Percentiles rank a stretch among this genome's conserved stretches.
Conservation (phyloP, 495 filamentous ascomycete genomes). For the Podospora pseudocomata region DNA sequence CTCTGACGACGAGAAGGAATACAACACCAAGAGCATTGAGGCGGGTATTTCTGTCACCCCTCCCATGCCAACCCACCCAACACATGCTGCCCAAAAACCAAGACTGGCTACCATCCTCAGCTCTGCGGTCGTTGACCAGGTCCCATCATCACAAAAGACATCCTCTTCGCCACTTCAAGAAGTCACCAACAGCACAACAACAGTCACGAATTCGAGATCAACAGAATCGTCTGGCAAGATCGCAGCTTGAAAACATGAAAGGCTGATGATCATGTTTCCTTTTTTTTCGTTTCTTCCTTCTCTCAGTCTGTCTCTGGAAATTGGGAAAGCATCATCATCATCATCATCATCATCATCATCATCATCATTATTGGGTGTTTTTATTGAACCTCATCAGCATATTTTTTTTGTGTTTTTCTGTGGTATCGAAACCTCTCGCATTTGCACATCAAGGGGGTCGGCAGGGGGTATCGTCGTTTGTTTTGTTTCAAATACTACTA, state of each 20-base stretch:
- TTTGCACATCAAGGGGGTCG: not conserved
- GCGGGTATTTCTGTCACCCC: slow-evolving; percentile 2
- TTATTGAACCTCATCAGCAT: not conserved
- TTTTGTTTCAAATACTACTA: not conserved
- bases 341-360: not conserved
- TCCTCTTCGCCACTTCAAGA: slow-evolving; percentile 11
- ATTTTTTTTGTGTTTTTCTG: not conserved
- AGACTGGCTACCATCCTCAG: slow-evolving; percentile 38
- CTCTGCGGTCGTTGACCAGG: slow-evolving; percentile 21
- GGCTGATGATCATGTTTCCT: not conserved
- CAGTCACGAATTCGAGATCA: not conserved
- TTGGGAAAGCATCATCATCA: not conserved
- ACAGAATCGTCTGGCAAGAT: not conserved
- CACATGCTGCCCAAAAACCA: slow-evolving; percentile 32
- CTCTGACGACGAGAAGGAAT: slow-evolving; percentile 31
- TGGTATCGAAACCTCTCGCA: not conserved
- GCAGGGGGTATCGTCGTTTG: not conserved
- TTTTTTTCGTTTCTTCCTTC: slow-evolving; percentile 6
- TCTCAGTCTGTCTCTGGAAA: not conserved
- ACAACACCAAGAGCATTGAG: slow-evolving; percentile 23
- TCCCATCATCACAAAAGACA: slow-evolving; percentile 5
- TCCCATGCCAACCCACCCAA: slow-evolving; percentile 14
- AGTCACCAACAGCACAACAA: slow-evolving; percentile 8
- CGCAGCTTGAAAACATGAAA: not conserved
- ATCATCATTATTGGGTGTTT: not conserved